These are phyloP conservation scores for Phaeotremella fagi DNA, from an alignment of 768 basidiomycete genomes.

Conservation along the genomic window DNA sequence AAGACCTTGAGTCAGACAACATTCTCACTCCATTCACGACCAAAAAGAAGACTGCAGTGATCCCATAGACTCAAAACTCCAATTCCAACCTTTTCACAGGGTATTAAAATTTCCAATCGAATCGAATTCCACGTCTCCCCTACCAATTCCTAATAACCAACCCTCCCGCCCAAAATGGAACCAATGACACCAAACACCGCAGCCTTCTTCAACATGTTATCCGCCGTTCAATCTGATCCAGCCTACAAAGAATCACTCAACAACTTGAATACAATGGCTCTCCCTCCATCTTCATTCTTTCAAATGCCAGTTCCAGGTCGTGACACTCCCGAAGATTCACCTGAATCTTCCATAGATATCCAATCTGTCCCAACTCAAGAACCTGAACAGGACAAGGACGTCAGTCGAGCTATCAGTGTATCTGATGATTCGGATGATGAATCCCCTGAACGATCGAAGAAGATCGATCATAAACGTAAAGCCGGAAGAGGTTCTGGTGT, in stretches of 20 bases:
- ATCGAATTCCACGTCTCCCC: background rate
- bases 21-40: background rate
- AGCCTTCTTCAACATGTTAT: conserved; percentile 34
- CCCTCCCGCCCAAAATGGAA: conserved; percentile 24
- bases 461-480: conserved; percentile 24
- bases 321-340: conserved; percentile 35
- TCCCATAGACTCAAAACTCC: no score
- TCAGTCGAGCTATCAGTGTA: background rate
- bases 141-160: no score
- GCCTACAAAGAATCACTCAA: background rate
- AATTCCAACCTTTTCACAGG: background rate
- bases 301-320: conserved; percentile 25
- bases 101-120: background rate
- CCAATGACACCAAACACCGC: conserved; percentile 37
- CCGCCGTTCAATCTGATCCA: conserved; percentile 4
- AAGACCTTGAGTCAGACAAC: background rate
- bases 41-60: no score
- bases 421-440: conserved; percentile 22
- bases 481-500: conserved; percentile 12
- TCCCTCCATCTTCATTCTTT: conserved; percentile 39
- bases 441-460: background rate
- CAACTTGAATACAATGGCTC: conserved; percentile 17
- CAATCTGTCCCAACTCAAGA: conserved; percentile 11
- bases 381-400: background rate
- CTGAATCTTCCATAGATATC: conserved; percentile 20